phyloP scores from a whole-genome alignment of 2,329 filamentous ascomycete species.

The Chaetomium olivaceum region DNA sequence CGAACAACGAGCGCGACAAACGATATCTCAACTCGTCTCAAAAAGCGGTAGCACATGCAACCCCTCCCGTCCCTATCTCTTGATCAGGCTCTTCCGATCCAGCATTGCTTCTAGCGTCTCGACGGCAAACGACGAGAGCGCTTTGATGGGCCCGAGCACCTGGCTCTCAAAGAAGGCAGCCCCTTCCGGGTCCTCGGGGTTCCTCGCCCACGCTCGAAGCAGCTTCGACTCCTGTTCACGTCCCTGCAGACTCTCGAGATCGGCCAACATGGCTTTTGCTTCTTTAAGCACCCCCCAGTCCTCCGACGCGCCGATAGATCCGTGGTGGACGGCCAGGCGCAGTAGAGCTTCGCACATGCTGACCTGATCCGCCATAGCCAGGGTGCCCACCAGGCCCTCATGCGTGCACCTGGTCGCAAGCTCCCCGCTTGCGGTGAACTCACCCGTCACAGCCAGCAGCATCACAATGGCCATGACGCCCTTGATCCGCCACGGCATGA shows the following conservation, averaged over 20 bases:
- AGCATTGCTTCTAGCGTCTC: slow-evolving; percentile 48
- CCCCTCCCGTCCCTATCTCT: slow-evolving; percentile 2
- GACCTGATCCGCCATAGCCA: slow-evolving; percentile 53
- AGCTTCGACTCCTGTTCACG: slow-evolving; percentile 48
- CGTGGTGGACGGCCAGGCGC: slow-evolving; percentile 48
- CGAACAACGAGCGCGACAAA: neutral
- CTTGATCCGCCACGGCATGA: slow-evolving; percentile 53
- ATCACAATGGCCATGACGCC: slow-evolving; percentile 54
- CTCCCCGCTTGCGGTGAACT: slow-evolving; percentile 39
- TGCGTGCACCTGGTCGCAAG: slow-evolving; percentile 34
- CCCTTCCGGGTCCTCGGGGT: slow-evolving; percentile 44
- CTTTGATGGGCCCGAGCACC: slow-evolving; percentile 50
- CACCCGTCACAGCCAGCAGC: slow-evolving; percentile 52
- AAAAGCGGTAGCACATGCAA: neutral
- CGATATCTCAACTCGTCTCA: neutral
- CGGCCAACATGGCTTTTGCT: slow-evolving; percentile 50
- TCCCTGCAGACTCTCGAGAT: slow-evolving; percentile 50
- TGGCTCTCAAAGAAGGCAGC: slow-evolving; percentile 51
- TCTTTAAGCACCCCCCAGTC: slow-evolving; percentile 49
- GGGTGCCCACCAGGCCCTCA: slow-evolving; percentile 32
- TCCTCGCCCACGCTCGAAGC: slow-evolving; percentile 47
- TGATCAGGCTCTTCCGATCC: slow-evolving; percentile 15
- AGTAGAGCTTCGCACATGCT: slow-evolving; percentile 56
- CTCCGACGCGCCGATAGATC: slow-evolving; percentile 44
- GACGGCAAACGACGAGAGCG: slow-evolving; percentile 49